Conservation (phyloP, 2,329 filamentous ascomycete species). For the Thyridium curvatum region DNA sequence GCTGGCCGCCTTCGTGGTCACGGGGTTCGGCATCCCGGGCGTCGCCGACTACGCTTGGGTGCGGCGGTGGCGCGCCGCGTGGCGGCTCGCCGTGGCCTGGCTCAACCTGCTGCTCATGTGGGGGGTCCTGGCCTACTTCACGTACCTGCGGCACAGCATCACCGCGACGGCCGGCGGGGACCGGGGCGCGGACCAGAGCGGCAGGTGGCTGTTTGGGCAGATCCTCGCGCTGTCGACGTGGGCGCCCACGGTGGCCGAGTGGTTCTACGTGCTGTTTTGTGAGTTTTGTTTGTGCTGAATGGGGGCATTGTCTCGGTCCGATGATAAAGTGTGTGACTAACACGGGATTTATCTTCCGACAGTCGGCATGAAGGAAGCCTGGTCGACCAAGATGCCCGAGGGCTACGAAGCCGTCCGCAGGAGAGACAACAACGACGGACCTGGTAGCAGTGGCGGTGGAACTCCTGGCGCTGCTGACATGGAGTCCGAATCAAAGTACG, state of each 20-base stretch:
- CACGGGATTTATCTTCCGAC: too few relatives aligned
- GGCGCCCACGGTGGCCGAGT: constrained; percentile 5
- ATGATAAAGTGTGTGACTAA: too few relatives aligned
- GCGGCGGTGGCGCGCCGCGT: not conserved
- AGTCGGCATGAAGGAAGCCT: too few relatives aligned
- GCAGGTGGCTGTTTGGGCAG: constrained; percentile 9
- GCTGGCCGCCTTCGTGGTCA: constrained; percentile 8
- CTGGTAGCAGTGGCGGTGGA: too few relatives aligned
- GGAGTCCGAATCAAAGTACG: too few relatives aligned
- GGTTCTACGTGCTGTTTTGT: constrained; percentile 6
- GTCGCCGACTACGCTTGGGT: constrained; percentile 2
- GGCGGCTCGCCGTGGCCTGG: constrained; percentile 6
- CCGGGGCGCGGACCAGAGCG: constrained; percentile 1
- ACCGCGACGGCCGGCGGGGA: constrained; percentile 3
- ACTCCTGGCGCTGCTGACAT: too few relatives aligned
- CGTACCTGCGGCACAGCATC: constrained; percentile 5
- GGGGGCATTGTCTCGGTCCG: too few relatives aligned
- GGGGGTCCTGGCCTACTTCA: constrained; percentile 5
- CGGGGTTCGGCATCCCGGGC: constrained; percentile 8
- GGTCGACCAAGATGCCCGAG: too few relatives aligned
- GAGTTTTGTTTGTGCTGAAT: too few relatives aligned
- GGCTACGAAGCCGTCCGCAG: too few relatives aligned
- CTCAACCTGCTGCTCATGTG: constrained; percentile 7
- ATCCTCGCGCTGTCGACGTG: constrained; percentile 9
- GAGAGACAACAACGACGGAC: too few relatives aligned